Base-by-base conservation (phyloP, 139 green algal genomes). In the Micractinium sp. region DNA sequence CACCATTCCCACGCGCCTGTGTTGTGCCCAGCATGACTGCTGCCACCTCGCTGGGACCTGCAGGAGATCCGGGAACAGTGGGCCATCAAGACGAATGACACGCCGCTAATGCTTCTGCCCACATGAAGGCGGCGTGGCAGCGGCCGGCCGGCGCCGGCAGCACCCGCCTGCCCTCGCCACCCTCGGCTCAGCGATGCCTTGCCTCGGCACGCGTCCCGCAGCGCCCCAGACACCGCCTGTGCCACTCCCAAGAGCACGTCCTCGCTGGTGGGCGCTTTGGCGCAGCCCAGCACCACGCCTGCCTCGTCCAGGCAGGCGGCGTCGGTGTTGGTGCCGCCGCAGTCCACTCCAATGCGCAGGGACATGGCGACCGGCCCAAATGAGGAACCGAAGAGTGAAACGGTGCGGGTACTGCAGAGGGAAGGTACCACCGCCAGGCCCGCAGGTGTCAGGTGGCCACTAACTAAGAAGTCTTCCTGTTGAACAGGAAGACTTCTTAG, bases 11-110 rank as follows among this genome's bases (percentile, higher is more conserved):
- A 77, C 14, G 27, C 35, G 15, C 33, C 71, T 92, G 92, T 0
- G 90, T 94, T 1, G 92, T 94, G 27, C 92, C 92, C 66, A 94
- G 41, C 71, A 90, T 92, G 39, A 90, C 85, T 3, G 76, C 73
- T 18, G 27, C 36, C 13, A 93, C 60, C 12, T 86, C 85, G 71
- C 56, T 23, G 0, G 73, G 36, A 23, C 80, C 91, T 92, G 89
- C 76, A 86, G 60, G n/a, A 2, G 19, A 36, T 76, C 25, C 13
- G 16, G 3, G 12, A 67, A 38, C 16, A 33, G 38, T 35, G 73
- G 31, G 29, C 31, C n/a, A 80, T 29, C 73, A 14, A 31, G 33
- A 39, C 13, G 77, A 4, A 7, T n/a, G 19, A 19, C 12, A 16
- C 15, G 15, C 16, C 16, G 60, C 60, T 25, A 69, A 16, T 63